These are phyloP conservation scores for Citrus trifoliata DNA, from an alignment of 345 rosid genomes.

Conservation along the genomic window DNA sequence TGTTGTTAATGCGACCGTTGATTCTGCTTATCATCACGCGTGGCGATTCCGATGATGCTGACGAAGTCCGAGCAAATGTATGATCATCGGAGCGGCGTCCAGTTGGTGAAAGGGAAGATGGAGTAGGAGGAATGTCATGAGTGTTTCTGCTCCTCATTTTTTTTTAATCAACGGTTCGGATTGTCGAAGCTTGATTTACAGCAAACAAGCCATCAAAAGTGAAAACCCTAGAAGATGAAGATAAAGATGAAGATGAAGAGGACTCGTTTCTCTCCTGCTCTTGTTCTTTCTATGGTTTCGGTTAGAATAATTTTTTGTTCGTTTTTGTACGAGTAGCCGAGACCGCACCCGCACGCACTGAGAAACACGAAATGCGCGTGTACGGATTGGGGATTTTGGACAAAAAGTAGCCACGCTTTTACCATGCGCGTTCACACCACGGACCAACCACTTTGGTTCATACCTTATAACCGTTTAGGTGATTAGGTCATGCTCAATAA, in stretches of 20 bases:
- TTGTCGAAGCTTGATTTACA: no score
- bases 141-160: not conserved
- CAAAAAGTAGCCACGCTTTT: not conserved
- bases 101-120: not conserved
- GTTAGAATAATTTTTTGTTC: not conserved
- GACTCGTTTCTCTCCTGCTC: not conserved
- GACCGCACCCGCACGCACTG: not conserved
- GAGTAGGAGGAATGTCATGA: not conserved
- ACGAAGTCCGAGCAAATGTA: not conserved
- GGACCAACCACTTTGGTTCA: not conserved
- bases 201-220: no score
- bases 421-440: not conserved
- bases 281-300: not conserved
- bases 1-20: constrained; percentile 5
- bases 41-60: not conserved
- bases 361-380: not conserved
- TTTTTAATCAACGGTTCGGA: not conserved
- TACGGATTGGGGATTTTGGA: not conserved
- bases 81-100: not conserved
- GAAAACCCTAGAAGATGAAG: not conserved
- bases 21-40: constrained; percentile 10
- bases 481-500: no score
- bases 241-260: not conserved
- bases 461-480: no score
- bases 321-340: not conserved